A percentile compares a stretch with the other conserved stretches of the same genome.
phyloP scores from a whole-genome alignment of 140 eudicot genomes.

The Oenanthe javanica region DNA sequence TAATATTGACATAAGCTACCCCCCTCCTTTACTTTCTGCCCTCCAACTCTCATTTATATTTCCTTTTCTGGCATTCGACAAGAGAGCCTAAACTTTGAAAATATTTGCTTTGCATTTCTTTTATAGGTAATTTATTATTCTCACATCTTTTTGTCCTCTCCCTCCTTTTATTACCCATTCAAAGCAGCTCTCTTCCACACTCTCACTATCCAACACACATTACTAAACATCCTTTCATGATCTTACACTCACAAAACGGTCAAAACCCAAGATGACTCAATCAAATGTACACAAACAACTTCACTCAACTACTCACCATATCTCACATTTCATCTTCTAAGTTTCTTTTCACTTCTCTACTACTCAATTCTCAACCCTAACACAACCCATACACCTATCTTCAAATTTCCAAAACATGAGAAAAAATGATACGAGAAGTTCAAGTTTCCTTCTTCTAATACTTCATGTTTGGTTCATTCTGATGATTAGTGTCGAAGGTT shows the following conservation, averaged over 20 bases:
- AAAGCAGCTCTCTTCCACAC: background rate
- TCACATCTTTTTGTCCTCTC: background rate
- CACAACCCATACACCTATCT: background rate
- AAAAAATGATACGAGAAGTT: slow-evolving; percentile 7
- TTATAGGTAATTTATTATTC: background rate
- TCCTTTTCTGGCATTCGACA: background rate
- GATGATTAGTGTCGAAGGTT: slow-evolving; percentile 18
- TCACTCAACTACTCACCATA: slow-evolving; percentile 21
- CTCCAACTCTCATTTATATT: background rate
- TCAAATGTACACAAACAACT: slow-evolving; percentile 2
- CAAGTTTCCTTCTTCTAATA: slow-evolving; percentile 6
- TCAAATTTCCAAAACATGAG: slow-evolving; percentile 5
- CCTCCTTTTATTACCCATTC: slow-evolving; percentile 1
- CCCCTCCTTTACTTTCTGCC: background rate
- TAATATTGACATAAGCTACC: background rate
- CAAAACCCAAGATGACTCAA: background rate
- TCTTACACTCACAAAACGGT: background rate
- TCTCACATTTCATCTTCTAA: slow-evolving; percentile 15
- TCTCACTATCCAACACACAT: background rate
- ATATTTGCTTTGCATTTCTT: background rate
- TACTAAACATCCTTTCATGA: background rate
- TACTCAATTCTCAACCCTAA: slow-evolving; percentile 9
- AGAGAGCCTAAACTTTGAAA: slow-evolving; percentile 5
- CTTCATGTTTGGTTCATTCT: slow-evolving; percentile 20
- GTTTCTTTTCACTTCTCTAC: slow-evolving; percentile 7